Evolutionary conservation across 805 yeast genomes (phyloP).

Genomic region (Kluyveromyces nonfermentans): DNA sequence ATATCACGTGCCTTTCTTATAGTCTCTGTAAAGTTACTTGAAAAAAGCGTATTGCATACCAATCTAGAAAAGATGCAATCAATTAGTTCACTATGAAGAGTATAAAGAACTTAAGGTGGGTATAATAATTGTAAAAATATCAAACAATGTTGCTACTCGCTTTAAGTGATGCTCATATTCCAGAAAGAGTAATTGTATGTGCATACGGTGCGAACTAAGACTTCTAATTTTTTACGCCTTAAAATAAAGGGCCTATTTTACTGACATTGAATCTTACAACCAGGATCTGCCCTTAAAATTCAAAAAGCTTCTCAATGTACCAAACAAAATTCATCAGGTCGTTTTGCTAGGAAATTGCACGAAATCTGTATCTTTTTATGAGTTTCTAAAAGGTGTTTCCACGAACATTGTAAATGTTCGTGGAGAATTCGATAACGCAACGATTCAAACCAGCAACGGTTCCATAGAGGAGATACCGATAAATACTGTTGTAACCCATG

Average conservation of each 20-base stretch:
- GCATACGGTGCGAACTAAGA: background rate
- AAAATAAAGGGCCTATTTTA: background rate
- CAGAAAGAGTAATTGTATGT: conserved; percentile 67
- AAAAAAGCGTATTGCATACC: too few relatives aligned
- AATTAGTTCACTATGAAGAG: too few relatives aligned
- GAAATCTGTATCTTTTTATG: conserved; percentile 50
- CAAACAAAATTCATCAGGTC: conserved; percentile 81
- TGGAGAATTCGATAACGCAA: conserved; percentile 67
- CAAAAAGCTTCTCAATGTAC: conserved; percentile 56
- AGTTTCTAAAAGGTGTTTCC: conserved; percentile 58
- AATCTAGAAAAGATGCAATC: too few relatives aligned
- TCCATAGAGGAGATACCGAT: conserved; percentile 39
- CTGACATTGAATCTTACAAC: conserved; percentile 3
- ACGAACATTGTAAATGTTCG: conserved; percentile 66
- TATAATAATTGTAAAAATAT: background rate
- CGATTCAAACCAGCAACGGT: conserved; percentile 17
- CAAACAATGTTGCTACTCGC: conserved; percentile 58
- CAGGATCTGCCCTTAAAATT: conserved; percentile 48
- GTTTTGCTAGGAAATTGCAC: conserved; percentile 79
- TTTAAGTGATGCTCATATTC: conserved; percentile 84
- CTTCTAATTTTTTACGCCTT: background rate
- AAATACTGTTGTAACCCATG: conserved; percentile 56
- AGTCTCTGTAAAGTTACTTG: too few relatives aligned
- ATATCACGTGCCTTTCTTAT: background rate
- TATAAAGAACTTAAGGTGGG: background rate